Conservation (phyloP, 2,329 filamentous ascomycete genomes). For the Neonectria faginata region DNA sequence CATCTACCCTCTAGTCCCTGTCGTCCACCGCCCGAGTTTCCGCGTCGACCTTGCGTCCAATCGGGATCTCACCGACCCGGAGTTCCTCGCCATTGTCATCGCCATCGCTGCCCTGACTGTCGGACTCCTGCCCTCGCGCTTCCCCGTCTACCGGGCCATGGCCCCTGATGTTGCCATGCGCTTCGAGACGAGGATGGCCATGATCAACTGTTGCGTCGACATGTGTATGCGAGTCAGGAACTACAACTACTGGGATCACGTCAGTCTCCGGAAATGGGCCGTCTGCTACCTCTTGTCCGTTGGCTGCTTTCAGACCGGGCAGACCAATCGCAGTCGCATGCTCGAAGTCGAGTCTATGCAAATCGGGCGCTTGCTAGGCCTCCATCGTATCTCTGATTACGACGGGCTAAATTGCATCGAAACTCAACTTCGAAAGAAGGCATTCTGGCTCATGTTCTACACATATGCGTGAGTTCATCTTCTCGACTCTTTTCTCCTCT, state of each 20-base stretch:
- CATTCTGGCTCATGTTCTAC: slow-evolving; percentile 53
- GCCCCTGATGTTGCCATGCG: slow-evolving; percentile 34
- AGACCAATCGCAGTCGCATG: slow-evolving; percentile 52
- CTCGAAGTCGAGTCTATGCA: slow-evolving; percentile 52
- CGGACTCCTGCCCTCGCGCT: slow-evolving; percentile 44
- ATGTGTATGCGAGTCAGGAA: slow-evolving; percentile 40
- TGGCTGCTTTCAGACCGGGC: slow-evolving; percentile 50
- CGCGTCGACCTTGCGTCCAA: slow-evolving; percentile 37
- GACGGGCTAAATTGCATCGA: slow-evolving; percentile 49
- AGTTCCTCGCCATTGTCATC: slow-evolving; percentile 44
- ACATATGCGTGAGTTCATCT: slow-evolving; percentile 37
- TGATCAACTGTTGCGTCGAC: slow-evolving; percentile 45
- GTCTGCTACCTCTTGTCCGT: slow-evolving; percentile 49
- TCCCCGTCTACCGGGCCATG: slow-evolving; percentile 40
- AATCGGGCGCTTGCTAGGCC: slow-evolving; percentile 47
- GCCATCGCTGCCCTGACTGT: slow-evolving; percentile 42
- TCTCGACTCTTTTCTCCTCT: too few species aligned
- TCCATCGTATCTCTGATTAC: slow-evolving; percentile 50
- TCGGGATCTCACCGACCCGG: slow-evolving; percentile 39
- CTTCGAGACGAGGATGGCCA: slow-evolving; percentile 40
- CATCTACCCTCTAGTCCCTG: slow-evolving; percentile 43
- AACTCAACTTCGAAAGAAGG: slow-evolving; percentile 52
- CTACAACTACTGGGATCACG: slow-evolving; percentile 43
- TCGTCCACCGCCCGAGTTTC: slow-evolving; percentile 44
- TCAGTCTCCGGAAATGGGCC: slow-evolving; percentile 52